Base-by-base conservation (phyloP, 257 asterid genomes). In the Solanum lycopersicoides region DNA sequence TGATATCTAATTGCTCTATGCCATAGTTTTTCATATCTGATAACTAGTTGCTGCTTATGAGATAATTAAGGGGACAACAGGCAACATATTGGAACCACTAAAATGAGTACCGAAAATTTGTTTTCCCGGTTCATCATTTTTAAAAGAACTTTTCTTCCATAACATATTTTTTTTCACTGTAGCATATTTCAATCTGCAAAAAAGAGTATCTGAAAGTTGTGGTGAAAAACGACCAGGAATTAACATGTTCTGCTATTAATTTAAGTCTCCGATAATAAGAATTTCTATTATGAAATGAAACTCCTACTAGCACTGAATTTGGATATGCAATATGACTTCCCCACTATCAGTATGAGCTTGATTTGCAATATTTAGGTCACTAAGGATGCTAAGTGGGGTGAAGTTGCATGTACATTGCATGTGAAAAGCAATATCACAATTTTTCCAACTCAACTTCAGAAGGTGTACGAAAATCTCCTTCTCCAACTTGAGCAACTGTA, bases 341-440 rank as follows among this genome's bases (percentile, higher is more conserved):
- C 44, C 30, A 39, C 18, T 25, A 41, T 56, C 30, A 42, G 68
- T 71, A 39, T 71, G 50, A 16, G 15, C 44, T 75, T 3, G 30
- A 4, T 5, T 9, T 53, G 32, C 53, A 76, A 37, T 30, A 63
- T 85, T 65, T 85, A 95, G 98, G 98, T 94, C 73, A 93, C 93
- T 12, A 91, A 87, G 88, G 89, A 56, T 87, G 94, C 94, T 23
- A 93, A 91, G 89, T 95, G 98, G 98, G 92, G 91, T 11, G 98
- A 93, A 44, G 92, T 95, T 77, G 95, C 94, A 84, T 83, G 91
- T 35, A 86, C 89, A 77, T 87, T 89, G 83, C 90, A 90, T 83
- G 44, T 71, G 79, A 89, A 88, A 79, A 82, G 90, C 88, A 69
- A 83, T 44, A 72, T 42, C 41, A 37, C 88, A 32, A 83, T 92